Conservation (phyloP, 2,329 filamentous ascomycete species). For the Apiospora koreana region DNA sequence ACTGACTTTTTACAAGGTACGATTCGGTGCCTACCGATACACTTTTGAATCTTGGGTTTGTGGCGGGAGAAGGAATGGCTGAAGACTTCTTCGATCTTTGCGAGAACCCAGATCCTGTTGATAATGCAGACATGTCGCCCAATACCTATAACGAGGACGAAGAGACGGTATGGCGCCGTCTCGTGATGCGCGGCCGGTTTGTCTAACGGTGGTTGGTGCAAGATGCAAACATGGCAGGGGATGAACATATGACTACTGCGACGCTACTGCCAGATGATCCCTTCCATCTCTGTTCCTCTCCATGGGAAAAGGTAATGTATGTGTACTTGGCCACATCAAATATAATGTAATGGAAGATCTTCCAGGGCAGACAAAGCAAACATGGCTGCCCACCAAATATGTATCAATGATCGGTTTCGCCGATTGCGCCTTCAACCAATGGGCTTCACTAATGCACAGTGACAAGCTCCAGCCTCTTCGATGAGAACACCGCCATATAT, state of each 20-base stretch:
- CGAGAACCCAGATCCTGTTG: constrained; percentile 34
- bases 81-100: constrained; percentile 35
- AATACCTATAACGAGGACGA: constrained; percentile 31
- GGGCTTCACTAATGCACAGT: neutral
- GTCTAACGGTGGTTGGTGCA: constrained; percentile 20
- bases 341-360: neutral
- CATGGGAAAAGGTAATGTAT: neutral
- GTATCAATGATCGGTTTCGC: neutral
- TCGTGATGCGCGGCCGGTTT: constrained; percentile 35
- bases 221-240: neutral
- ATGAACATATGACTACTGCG: neutral
- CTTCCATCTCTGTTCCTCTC: neutral
- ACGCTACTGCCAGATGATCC: neutral
- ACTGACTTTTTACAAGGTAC: constrained; percentile 24
- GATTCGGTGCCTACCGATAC: constrained; percentile 33
- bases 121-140: constrained; percentile 26
- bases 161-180: constrained; percentile 34
- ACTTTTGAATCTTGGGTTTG: constrained; percentile 34
- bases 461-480: neutral
- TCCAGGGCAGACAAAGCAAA: neutral
- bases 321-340: neutral
- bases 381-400: neutral
- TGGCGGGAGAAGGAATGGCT: constrained; percentile 32
- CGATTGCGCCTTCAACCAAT: neutral
- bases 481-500: too few species aligned